Conservation (phyloP, 2,329 filamentous ascomycete genomes). For the Aspergillus bombycis region DNA sequence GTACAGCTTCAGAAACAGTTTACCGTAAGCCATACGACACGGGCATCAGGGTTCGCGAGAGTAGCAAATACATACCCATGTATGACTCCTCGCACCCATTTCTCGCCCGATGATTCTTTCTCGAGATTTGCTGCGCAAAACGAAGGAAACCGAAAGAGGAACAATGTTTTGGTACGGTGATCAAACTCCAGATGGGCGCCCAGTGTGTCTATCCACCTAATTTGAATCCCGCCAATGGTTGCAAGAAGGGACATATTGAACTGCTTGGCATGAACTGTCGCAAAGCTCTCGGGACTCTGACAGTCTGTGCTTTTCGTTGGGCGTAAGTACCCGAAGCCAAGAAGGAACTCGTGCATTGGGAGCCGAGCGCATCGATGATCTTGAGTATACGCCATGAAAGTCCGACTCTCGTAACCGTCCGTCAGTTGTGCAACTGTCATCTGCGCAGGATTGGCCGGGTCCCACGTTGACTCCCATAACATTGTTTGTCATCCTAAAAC, state of each 20-base stretch:
- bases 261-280: slow-evolving; percentile 4
- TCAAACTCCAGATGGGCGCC: slow-evolving; percentile 15
- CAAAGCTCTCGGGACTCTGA: slow-evolving; percentile 6
- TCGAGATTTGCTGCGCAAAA: slow-evolving; percentile 1
- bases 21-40: background rate
- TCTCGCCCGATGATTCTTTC: background rate
- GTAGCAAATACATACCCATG: background rate
- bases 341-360: slow-evolving; percentile 14
- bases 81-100: background rate
- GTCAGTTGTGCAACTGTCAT: background rate
- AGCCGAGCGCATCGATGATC: slow-evolving; percentile 1
- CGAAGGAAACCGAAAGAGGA: slow-evolving; percentile 12
- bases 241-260: slow-evolving; percentile 13
- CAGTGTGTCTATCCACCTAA: slow-evolving; percentile 15
- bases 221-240: background rate
- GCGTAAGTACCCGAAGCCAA: slow-evolving; percentile 14
- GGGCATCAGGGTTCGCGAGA: no score
- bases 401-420: slow-evolving; percentile 4
- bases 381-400: slow-evolving; percentile 4
- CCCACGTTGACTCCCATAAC: slow-evolving; percentile 6
- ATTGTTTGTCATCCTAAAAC: slow-evolving; percentile 14
- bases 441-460: background rate
- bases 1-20: background rate
- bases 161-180: slow-evolving; percentile 6
- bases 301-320: slow-evolving; percentile 10